These are phyloP conservation scores for Rubus idaeus DNA, from an alignment of 306 rosid species.

Conservation along the genomic window DNA sequence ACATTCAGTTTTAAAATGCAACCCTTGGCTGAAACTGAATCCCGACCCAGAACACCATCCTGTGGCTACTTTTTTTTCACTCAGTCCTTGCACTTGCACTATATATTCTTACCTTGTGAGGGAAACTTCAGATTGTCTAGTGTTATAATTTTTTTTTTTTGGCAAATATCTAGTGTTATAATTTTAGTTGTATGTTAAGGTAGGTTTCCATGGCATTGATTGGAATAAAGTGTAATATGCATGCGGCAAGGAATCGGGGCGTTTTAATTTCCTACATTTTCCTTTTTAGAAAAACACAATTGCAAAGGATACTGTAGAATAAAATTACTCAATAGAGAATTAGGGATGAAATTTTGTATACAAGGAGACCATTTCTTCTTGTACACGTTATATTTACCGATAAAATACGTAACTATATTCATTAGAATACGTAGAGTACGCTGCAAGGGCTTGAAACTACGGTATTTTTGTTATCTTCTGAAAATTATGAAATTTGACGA, in stretches of 20 bases:
- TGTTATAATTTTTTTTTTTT: not conserved
- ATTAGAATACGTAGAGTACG: no score
- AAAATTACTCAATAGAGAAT: no score
- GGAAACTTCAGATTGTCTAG: not conserved
- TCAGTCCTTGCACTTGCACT: not conserved
- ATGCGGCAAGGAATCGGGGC: not conserved
- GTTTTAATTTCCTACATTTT: not conserved
- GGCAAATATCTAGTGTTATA: no score
- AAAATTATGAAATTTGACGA: no score
- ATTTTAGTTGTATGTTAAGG: not conserved
- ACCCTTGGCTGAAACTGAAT: no score
- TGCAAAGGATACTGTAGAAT: not conserved
- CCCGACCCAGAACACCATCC: not conserved
- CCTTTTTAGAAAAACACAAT: no score
- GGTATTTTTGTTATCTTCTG: no score
- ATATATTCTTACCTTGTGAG: not conserved
- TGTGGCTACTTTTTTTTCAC: not conserved
- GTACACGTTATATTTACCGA: no score
- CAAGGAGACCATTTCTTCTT: no score
- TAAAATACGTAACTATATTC: no score
- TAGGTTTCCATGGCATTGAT: not conserved
- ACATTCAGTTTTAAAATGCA: not conserved
- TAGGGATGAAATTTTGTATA: no score
- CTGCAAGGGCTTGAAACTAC: no score
- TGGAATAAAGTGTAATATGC: not conserved